Percentiles rank a stretch among this genome's conserved stretches.
phyloP scores from a whole-genome alignment of 495 filamentous ascomycete species.

The Penicillium daleae region DNA sequence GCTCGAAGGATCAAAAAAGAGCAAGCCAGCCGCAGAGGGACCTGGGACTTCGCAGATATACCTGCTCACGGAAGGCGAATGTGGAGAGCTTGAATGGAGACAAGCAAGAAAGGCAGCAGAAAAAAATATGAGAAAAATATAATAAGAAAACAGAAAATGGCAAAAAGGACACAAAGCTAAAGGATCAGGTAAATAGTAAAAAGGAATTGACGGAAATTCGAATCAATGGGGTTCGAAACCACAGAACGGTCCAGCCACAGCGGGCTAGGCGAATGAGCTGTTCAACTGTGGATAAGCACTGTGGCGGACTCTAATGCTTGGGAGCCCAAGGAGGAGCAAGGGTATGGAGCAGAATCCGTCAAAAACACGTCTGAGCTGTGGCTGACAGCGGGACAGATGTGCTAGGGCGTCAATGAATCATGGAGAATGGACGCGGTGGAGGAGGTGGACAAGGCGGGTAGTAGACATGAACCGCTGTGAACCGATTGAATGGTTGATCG shows the following conservation, averaged over 20 bases:
- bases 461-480: background rate
- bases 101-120: background rate
- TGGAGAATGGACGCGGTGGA: background rate
- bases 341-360: background rate
- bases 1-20: background rate
- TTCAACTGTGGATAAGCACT: background rate
- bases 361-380: background rate
- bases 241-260: background rate
- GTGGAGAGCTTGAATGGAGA: slow-evolving; percentile 11
- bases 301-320: slow-evolving; percentile 8
- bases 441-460: background rate
- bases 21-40: background rate
- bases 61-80: background rate
- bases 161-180: background rate
- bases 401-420: background rate
- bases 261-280: slow-evolving; percentile 1
- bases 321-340: background rate
- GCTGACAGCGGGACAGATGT: slow-evolving; percentile 8
- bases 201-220: slow-evolving; percentile 4
- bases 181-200: background rate
- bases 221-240: background rate
- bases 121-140: slow-evolving; percentile 6
- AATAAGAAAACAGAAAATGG: slow-evolving; percentile 4
- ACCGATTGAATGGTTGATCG: slow-evolving; percentile 4
- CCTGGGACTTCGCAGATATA: slow-evolving; percentile 8